These are phyloP conservation scores for Avicennia marina DNA, from an alignment of 257 asterid species.

Conservation along the genomic window DNA sequence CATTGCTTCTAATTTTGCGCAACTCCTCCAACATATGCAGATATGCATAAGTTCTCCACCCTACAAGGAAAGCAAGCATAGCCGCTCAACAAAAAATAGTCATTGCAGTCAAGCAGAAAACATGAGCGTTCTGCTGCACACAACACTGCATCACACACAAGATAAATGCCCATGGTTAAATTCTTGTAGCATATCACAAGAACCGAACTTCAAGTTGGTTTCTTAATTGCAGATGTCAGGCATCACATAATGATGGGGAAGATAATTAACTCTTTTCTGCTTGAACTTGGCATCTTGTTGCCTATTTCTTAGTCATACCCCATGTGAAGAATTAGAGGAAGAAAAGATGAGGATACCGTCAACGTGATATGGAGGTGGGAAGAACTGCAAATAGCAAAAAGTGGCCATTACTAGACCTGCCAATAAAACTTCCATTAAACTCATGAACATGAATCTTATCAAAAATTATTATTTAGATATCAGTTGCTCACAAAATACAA, in stretches of 20 bases:
- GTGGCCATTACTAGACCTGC: constrained; percentile 63
- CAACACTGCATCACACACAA: neutral
- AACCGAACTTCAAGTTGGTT: neutral
- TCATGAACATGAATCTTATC: neutral
- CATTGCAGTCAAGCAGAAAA: neutral
- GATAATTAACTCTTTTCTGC: no score
- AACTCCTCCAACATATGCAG: constrained; percentile 48
- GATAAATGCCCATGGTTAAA: neutral
- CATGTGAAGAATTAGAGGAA: neutral
- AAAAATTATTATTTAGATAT: neutral
- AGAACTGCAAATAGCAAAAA: constrained; percentile 82
- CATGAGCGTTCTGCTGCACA: neutral
- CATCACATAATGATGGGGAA: neutral
- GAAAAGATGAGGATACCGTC: constrained; percentile 35
- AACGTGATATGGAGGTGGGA: constrained; percentile 75
- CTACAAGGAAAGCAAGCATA: constrained; percentile 24
- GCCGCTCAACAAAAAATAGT: neutral
- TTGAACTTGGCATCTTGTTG: no score
- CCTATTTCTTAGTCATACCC: neutral
- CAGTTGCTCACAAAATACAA: neutral
- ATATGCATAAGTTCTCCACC: constrained; percentile 64
- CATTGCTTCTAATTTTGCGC: constrained; percentile 15
- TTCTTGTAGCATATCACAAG: neutral
- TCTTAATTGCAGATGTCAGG: neutral
- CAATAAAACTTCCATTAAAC: constrained; percentile 4